A percentile compares a stretch with the other conserved stretches of the same genome.
Evolutionary conservation across 805 yeast genomes (phyloP).

Genomic region (Candida peoriensis): DNA sequence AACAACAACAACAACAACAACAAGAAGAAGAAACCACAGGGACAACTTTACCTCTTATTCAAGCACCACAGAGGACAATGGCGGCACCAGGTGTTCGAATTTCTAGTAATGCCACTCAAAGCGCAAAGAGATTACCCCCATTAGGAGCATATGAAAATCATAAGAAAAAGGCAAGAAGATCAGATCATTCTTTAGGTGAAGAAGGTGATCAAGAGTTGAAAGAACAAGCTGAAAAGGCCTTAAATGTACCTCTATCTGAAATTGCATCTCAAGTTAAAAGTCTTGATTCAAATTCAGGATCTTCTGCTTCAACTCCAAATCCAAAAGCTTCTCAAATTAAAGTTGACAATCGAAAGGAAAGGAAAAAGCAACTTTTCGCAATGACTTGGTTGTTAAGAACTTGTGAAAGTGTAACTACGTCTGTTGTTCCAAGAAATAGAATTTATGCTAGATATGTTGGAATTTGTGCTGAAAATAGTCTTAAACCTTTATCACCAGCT

Average conservation of each 20-base stretch:
- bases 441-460: constrained; percentile 64
- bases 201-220: constrained; percentile 34
- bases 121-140: constrained; percentile 2
- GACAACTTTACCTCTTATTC: constrained; percentile 13
- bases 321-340: constrained; percentile 17
- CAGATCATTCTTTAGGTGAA: constrained; percentile 24
- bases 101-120: constrained; percentile 3
- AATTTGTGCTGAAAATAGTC: constrained; percentile 46
- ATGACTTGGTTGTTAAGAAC: constrained; percentile 72
- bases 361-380: constrained; percentile 74
- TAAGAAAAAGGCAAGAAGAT: constrained; percentile 22
- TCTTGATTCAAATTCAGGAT: constrained; percentile 28
- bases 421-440: constrained; percentile 60
- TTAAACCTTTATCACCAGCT: constrained; percentile 67
- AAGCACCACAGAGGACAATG: constrained; percentile 22
- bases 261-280: constrained; percentile 40
- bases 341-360: constrained; percentile 38
- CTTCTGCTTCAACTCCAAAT: constrained; percentile 20
- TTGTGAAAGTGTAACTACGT: constrained; percentile 44
- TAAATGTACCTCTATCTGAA: constrained; percentile 33
- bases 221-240: constrained; percentile 28
- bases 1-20: constrained; percentile 7
- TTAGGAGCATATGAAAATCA: constrained; percentile 17
- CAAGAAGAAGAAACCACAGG: constrained; percentile 3
- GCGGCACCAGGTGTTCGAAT: constrained; percentile 8